phyloP scores from a whole-genome alignment of 2,329 filamentous ascomycete genomes.

The Talaromyces sp. region DNA sequence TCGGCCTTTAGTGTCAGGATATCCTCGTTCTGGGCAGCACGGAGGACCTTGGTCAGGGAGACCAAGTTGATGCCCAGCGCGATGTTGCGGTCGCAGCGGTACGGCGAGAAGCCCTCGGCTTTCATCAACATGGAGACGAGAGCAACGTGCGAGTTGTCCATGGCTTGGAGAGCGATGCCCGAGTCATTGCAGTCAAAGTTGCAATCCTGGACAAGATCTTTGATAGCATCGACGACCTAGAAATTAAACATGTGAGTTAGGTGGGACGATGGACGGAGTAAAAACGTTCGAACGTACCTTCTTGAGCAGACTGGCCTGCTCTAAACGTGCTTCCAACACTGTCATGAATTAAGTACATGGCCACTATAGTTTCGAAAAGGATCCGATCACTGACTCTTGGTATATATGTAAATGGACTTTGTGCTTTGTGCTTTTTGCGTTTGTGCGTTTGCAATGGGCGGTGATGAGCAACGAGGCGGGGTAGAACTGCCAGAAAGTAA shows the following conservation, averaged over 20 bases:
- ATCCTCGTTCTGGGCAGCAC: constrained; percentile 89
- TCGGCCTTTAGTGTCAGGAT: constrained; percentile 95
- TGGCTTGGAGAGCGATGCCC: constrained; percentile 94
- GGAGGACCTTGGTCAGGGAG: constrained; percentile 94
- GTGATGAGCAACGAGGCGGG: background rate
- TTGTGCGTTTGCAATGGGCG: background rate
- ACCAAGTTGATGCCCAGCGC: constrained; percentile 95
- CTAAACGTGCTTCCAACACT: constrained; percentile 96
- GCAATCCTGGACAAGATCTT: constrained; percentile 98
- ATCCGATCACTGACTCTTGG: background rate
- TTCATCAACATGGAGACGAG: constrained; percentile 99
- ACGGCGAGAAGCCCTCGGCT: constrained; percentile 88
- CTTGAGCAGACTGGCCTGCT: constrained; percentile 90
- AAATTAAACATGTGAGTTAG: constrained; percentile 8
- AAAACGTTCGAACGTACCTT: constrained; percentile 66
- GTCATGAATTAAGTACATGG: background rate
- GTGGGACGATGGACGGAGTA: background rate
- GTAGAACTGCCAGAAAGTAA: background rate
- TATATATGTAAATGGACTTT: background rate
- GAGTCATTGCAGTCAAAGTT: constrained; percentile 99
- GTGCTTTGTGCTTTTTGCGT: background rate
- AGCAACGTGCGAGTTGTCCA: constrained; percentile 99
- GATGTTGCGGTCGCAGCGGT: constrained; percentile 98
- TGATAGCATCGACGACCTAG: constrained; percentile 96
- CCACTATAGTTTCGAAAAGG: background rate